A percentile compares a stretch with the other conserved stretches of the same genome.
Evolutionary conservation across 1,139 yeast genomes (phyloP).

Genomic region (Diutina siamensis): DNA sequence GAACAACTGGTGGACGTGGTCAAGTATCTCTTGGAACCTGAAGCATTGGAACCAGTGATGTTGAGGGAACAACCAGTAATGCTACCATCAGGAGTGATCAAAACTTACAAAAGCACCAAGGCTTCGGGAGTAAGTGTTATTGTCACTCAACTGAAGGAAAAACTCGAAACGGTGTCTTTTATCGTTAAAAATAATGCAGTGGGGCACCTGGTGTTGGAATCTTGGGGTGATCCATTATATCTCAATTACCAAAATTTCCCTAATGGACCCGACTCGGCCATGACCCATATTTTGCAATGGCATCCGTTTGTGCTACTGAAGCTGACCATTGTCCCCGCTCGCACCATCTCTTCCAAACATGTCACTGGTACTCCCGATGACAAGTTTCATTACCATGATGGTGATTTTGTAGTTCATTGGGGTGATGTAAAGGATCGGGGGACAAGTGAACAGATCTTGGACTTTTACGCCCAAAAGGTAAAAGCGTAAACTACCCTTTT

Average conservation of each 20-base stretch:
- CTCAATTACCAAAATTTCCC: slow-evolving; percentile 55
- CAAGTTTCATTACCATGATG: slow-evolving; percentile 35
- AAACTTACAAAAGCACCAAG: slow-evolving; percentile 52
- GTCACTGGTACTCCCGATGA: slow-evolving; percentile 10
- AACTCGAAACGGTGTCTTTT: slow-evolving; percentile 58
- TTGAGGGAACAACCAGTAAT: slow-evolving; percentile 57
- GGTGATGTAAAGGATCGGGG: slow-evolving; percentile 16
- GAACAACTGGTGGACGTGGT: slow-evolving; percentile 46
- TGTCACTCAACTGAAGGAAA: slow-evolving; percentile 52
- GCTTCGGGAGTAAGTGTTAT: slow-evolving; percentile 46
- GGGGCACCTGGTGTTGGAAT: slow-evolving; percentile 59
- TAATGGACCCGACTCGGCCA: slow-evolving; percentile 49
- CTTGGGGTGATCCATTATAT: slow-evolving; percentile 63
- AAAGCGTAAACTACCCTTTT: no score
- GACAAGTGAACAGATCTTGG: neutral
- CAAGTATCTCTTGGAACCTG: slow-evolving; percentile 45
- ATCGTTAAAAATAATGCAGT: slow-evolving; percentile 51
- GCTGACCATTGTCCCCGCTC: slow-evolving; percentile 58
- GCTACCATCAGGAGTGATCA: slow-evolving; percentile 57
- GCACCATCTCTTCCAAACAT: slow-evolving; percentile 26
- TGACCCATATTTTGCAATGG: slow-evolving; percentile 86
- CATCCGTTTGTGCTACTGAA: slow-evolving; percentile 70
- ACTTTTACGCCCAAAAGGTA: neutral
- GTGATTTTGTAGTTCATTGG: slow-evolving; percentile 57
- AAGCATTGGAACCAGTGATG: slow-evolving; percentile 45